These are phyloP conservation scores for Hanseniaspora gamundiae DNA, from an alignment of 1,139 yeast species.

Conservation along the genomic window DNA sequence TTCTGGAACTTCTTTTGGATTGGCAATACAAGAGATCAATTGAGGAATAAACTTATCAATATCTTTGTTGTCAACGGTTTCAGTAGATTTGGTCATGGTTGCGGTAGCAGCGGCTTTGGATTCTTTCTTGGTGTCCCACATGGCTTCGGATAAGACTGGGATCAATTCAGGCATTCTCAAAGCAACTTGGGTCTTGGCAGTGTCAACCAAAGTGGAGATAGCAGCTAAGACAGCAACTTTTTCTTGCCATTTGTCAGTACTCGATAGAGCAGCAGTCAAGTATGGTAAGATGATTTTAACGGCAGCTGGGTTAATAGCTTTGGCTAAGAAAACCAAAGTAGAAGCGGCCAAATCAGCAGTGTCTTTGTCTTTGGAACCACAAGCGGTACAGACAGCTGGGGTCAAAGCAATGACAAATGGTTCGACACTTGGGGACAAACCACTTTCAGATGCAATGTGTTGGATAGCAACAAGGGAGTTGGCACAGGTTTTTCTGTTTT, in stretches of 20 bases:
- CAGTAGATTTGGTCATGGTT: slow-evolving; percentile 92
- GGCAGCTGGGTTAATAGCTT: slow-evolving; percentile 83
- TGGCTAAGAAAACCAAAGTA: slow-evolving; percentile 68
- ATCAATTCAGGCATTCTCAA: slow-evolving; percentile 98
- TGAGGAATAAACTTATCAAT: slow-evolving; percentile 97
- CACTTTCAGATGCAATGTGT: slow-evolving; percentile 74
- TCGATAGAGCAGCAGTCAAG: slow-evolving; percentile 53
- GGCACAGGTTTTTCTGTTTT: slow-evolving; percentile 64
- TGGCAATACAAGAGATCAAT: slow-evolving; percentile 91
- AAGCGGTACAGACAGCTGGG: slow-evolving; percentile 54
- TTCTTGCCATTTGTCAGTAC: slow-evolving; percentile 95
- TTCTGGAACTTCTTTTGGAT: slow-evolving; percentile 96
- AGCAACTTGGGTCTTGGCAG: slow-evolving; percentile 92
- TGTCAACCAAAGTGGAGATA: slow-evolving; percentile 76
- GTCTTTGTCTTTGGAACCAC: slow-evolving; percentile 84
- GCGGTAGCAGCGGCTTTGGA: slow-evolving; percentile 94
- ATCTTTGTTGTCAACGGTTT: slow-evolving; percentile 98
- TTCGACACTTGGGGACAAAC: slow-evolving; percentile 84
- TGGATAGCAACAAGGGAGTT: slow-evolving; percentile 77
- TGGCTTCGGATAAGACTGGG: slow-evolving; percentile 95
- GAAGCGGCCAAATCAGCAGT: slow-evolving; percentile 58
- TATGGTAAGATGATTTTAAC: slow-evolving; percentile 83
- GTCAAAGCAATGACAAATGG: slow-evolving; percentile 79
- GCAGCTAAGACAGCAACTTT: slow-evolving; percentile 85
- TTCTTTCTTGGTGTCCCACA: slow-evolving; percentile 99